phyloP scores from a whole-genome alignment of 2,329 filamentous ascomycete genomes.

The Paecilomyces dactylethromorphus region DNA sequence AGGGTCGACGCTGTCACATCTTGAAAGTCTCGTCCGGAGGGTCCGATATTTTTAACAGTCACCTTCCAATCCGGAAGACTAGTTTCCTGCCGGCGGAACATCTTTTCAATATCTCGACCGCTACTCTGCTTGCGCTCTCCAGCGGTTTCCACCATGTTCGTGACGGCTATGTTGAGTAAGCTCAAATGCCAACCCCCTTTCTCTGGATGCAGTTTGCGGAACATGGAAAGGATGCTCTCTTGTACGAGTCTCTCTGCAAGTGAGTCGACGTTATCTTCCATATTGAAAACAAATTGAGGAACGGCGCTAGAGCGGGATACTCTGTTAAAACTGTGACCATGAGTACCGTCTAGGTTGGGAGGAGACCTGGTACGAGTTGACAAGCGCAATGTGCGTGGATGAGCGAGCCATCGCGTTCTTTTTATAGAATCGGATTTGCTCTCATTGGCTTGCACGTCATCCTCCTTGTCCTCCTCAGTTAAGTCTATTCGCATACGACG shows the following conservation, averaged over 20 bases:
- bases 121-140: conserved; percentile 45
- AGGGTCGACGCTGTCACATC: background rate
- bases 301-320: conserved; percentile 69
- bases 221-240: conserved; percentile 64
- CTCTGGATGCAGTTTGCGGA: conserved; percentile 66
- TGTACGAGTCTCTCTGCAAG: conserved; percentile 63
- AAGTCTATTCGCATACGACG: conserved; percentile 75
- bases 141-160: conserved; percentile 66
- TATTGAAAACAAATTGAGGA: conserved; percentile 65
- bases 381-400: conserved; percentile 73
- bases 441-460: conserved; percentile 3
- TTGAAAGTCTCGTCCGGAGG: background rate
- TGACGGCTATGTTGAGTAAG: conserved; percentile 78
- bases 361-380: conserved; percentile 62
- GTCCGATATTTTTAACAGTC: conserved; percentile 13
- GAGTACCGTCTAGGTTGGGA: conserved; percentile 47
- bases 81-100: conserved; percentile 73
- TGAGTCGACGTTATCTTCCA: conserved; percentile 51
- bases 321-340: conserved; percentile 57
- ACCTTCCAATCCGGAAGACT: conserved; percentile 62
- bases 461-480: conserved; percentile 44
- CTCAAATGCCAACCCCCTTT: conserved; percentile 70
- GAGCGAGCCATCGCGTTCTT: conserved; percentile 62
- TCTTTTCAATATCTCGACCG: conserved; percentile 72
- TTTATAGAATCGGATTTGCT: background rate